phyloP scores from a whole-genome alignment of 2,329 filamentous ascomycete species.

The Ophiostoma sp. region DNA sequence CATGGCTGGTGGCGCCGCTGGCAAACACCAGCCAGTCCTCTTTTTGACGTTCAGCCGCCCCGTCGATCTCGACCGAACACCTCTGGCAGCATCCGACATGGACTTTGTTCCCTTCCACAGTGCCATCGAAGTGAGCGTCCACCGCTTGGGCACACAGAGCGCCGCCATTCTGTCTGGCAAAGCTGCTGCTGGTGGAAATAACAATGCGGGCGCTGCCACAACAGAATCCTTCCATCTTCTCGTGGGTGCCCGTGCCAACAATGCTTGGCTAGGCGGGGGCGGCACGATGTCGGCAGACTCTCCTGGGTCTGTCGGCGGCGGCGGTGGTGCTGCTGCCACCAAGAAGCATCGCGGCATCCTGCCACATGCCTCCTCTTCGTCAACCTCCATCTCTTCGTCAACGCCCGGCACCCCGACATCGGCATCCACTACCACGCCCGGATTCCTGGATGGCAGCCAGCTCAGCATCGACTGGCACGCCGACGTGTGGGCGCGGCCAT shows the following conservation, averaged over 20 bases:
- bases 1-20: neutral
- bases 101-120: constrained; percentile 26
- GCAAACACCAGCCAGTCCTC: constrained; percentile 4
- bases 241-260: constrained; percentile 2
- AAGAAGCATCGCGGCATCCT: neutral
- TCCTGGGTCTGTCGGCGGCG: neutral
- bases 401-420: neutral
- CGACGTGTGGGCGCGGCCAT: neutral
- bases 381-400: neutral
- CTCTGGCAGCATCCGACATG: constrained; percentile 12
- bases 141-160: neutral
- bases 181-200: neutral
- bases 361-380: neutral
- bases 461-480: constrained; percentile 23
- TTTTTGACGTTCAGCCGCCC: constrained; percentile 25
- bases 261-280: neutral
- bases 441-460: neutral
- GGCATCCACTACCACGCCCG: neutral
- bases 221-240: constrained; percentile 17
- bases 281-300: neutral
- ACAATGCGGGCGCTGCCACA: neutral
- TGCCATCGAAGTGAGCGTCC: constrained; percentile 16
- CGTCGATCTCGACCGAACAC: constrained; percentile 12
- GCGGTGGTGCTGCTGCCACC: neutral
- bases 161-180: constrained; percentile 17